Base-by-base conservation (phyloP, 2,329 filamentous ascomycete species). In the Celoporthe dispersa region DNA sequence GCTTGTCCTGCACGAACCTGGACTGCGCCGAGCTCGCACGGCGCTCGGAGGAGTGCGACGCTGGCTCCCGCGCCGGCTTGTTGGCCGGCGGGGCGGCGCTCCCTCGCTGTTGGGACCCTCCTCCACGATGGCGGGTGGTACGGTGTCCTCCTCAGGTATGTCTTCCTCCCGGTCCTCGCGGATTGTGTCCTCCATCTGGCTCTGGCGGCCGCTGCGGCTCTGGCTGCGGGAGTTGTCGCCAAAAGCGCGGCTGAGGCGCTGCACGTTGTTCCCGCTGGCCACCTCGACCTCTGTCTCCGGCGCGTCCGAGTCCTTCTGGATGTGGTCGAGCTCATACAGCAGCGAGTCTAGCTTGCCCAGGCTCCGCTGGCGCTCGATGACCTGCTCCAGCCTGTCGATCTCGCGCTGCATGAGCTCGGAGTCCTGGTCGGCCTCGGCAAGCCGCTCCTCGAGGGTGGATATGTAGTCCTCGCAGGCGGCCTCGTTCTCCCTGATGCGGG, bases 381-480 rank as follows among this genome's bases (percentile, higher is more conserved):
- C 94, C 79, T 97, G 93, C 80, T 98, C 96, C 16, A 99, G 85
- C 44, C 95, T 90, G 76, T 98, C 93, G 73, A 99, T 93, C 77
- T 99, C 96, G 48, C 95, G 93, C 79, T 97, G 94, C 95, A 99
- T 98, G 71, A 98, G 84, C 79, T 98, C 96, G 73, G 93, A 90
- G 78, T 99, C 96, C 79, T 98, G 95, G 76, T 99, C 96, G 2
- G 95, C 92, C 80, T 99, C 96, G 0, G 96, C 96, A 11, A 99
- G 87, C 31, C 95, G 92, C 81, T 98, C 96, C 79, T 99, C 96
- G 14, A 99, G 84, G 0, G 94, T 98, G 0, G 95, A 97, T 67
- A 99, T 98, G 79, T 99, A 99, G 74, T 98, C 96, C 79, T 99
- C 96, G 74, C 91, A 94, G 53, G 92, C 91, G 3, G 91, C 88